A percentile compares a stretch with the other conserved stretches of the same genome.
phyloP scores from a whole-genome alignment of 352 stramenopile species.

The Phytophthora megakarya region DNA sequence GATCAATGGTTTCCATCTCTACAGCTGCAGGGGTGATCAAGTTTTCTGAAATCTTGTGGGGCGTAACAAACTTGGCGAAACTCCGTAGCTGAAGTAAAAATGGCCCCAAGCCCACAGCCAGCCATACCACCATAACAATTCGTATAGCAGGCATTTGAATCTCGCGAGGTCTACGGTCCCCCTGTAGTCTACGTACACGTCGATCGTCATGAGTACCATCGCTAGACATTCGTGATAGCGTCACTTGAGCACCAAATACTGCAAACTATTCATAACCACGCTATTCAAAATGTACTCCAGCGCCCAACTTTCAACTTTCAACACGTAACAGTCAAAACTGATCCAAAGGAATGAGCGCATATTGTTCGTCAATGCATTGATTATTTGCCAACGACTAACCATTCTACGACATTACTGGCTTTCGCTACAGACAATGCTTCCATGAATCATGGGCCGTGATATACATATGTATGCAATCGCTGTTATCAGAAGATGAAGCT shows the following conservation, averaged over 20 bases:
- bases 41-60: conserved; percentile 31
- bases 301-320: no score
- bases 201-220: neutral
- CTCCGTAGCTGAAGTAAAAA: conserved; percentile 35
- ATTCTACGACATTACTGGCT: no score
- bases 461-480: no score
- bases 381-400: no score
- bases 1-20: neutral
- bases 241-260: neutral
- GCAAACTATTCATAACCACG: conserved; percentile 1
- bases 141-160: conserved; percentile 7
- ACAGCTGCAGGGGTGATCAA: conserved; percentile 8
- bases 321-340: no score
- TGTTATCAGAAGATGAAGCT: no score
- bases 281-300: neutral
- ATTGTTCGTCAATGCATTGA: no score
- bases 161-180: neutral
- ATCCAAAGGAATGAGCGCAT: no score
- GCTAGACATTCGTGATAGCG: neutral
- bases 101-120: conserved; percentile 12
- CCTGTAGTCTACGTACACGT: neutral
- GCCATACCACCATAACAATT: conserved; percentile 23
- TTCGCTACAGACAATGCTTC: no score
- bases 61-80: conserved; percentile 26
- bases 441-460: no score